Evolutionary conservation across 1,139 yeast species (phyloP), one percentile per base, ranked within the genome.

Genomic region (Pichia sp.): DNA sequence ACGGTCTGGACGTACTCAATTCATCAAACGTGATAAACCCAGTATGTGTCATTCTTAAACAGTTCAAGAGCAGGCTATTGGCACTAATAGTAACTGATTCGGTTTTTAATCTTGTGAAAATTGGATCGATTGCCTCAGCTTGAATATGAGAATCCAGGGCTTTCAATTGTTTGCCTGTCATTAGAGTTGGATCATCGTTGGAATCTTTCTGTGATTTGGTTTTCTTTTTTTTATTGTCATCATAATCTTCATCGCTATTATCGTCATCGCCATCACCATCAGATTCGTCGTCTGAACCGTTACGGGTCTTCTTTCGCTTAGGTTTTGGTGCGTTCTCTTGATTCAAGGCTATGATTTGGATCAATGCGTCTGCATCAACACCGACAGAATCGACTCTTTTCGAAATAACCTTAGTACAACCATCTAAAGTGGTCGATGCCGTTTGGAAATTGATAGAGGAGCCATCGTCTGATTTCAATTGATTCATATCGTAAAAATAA

Each of bases 41-140:
- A 1, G 71, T 62, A 4, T 66, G 53, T 56, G 83, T 86, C 18
- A 83, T 74, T 46, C 70, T 71, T 47, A 91, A 72, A 1, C 91
- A 81, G 57, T 89, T 90, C 58, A 89, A 68, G 43, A 91, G 68
- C 48, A 91, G 69, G 45, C 96, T 86, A 59, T 85, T 88, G 10
- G 97, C 91, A 6, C 98, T 97, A 33, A 97, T 96, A 67, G 91
- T 96, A 64, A 91, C 97, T 60, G 90, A 91, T 52, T 90, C 96
- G 0, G 96, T 88, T 42, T 91, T 73, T 43, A 95, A 91, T 59
- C 89, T 89, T 53, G 88, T 85, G 67, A 91, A 89, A 44, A 91
- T 71, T 0, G 97, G 97, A 65, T 91, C 97, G 43, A 46, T 41
- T 33, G 40, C 46, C 5, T 32, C 42, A 40, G 38, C 40, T 19